Evolutionary conservation across 2,329 filamentous ascomycete species (phyloP), one percentile per base, ranked within the genome.

Genomic region (Clonostachys rhizophaga): DNA sequence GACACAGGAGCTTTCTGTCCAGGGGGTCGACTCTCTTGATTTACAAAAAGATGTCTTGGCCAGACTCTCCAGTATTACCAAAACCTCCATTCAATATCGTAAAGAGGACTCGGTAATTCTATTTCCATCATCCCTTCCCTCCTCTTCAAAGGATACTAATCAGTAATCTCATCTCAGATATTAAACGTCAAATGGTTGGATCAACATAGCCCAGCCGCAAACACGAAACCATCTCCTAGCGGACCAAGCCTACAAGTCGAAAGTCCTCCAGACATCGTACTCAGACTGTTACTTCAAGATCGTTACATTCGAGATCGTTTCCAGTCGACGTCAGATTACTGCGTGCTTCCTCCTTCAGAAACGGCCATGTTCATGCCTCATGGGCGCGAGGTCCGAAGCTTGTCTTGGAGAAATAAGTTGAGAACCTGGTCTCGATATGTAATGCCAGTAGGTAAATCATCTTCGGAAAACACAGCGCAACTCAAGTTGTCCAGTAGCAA

Each of bases 381-480:
- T 37, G 17, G 18, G 16, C 60, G 63, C 43, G 63, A 65, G 24
- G 55, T 42, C 20, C 55, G 58, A 47, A 57, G 56, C 50, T 60
- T 67, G 59, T 54, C 61, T 3, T 69, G 66, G 66, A 62, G 55
- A 24, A 62, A 67, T 41, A 65, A 54, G 48, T 53, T 64, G 12
- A 51, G 49, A 12, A 47, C 48, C n/a, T 69, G 66, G 66, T 48
- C 53, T 5, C 58, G 66, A 50, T 56, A 43, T 34, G 54, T 61
- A 14, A 40, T 44, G 6, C 57, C 59, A 8, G 44, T 59, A 37
- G 42, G 46, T 16, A 50, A 45, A 10, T 5, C 43, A 3, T 14
- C 42, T 13, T 37, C 42, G 4, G 10, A 20, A 14, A 43, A 44
- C 5, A 11, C 17, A 12, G 39, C 36, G 5, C 34, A 44, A 2